Conservation (phyloP, 2,329 filamentous ascomycete genomes). For the Penicillium sp. region DNA sequence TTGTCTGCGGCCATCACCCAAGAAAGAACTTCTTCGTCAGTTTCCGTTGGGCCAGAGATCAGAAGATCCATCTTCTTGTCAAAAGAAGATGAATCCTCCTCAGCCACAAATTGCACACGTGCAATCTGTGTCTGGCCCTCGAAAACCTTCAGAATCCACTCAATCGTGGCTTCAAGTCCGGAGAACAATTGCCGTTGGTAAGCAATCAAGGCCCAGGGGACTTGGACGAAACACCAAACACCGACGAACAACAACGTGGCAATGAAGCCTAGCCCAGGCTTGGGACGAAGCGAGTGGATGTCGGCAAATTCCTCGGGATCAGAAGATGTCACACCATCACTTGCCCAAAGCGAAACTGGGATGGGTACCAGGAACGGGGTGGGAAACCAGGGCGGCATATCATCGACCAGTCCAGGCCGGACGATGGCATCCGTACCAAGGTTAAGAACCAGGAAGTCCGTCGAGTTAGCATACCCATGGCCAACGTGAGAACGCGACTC, state of each 20-base stretch:
- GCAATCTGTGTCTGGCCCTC: conserved; percentile 1
- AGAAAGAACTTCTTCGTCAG: not conserved
- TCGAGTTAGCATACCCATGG: conserved; percentile 1
- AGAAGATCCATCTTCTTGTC: not conserved
- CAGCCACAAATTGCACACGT: not conserved
- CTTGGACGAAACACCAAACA: not conserved
- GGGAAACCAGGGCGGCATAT: not conserved
- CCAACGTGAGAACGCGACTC: not conserved
- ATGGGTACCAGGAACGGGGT: conserved; percentile 1
- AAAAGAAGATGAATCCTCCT: not conserved
- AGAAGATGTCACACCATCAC: not conserved
- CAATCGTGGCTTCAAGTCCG: not conserved
- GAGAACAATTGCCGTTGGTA: not conserved
- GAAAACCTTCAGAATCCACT: not conserved
- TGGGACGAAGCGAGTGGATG: not conserved
- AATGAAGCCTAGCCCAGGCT: not conserved
- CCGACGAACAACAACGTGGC: not conserved
- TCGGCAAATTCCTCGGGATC: not conserved
- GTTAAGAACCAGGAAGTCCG: not conserved
- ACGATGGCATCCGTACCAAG: not conserved
- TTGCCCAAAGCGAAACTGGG: not conserved
- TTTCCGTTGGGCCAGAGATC: not conserved
- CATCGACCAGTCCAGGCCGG: not conserved
- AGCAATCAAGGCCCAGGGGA: not conserved
- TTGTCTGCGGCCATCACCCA: not conserved